A percentile compares a stretch with the other conserved stretches of the same genome.
Evolutionary conservation across 139 green algal genomes (phyloP).

Genomic region (Chlorella sp.): DNA sequence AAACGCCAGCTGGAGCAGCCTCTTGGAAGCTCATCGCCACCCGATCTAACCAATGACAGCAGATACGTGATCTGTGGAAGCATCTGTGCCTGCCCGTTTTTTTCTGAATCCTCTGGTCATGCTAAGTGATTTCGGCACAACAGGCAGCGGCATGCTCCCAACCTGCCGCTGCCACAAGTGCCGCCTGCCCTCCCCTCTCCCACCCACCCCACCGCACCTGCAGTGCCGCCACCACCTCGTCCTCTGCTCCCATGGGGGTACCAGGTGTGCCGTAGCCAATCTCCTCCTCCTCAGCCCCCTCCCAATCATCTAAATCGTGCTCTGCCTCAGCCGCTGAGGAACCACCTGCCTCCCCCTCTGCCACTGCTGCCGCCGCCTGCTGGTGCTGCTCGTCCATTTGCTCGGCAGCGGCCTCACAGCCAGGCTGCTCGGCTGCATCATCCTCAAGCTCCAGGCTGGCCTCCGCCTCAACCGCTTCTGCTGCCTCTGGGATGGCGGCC

Average conservation of each 20-base stretch:
- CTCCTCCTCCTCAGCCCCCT: neutral
- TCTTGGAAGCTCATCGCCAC: no score
- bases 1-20: no score
- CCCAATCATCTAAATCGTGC: neutral
- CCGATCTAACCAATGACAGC: no score
- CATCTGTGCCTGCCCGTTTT: no score
- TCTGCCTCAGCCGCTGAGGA: neutral
- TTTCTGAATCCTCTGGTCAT: no score
- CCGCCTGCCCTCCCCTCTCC: no score
- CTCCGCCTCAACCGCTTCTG: neutral
- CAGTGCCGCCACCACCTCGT: slow-evolving; percentile 35
- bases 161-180: neutral
- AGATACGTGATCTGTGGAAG: no score
- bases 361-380: neutral
- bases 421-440: neutral
- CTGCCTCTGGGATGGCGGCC: neutral
- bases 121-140: no score
- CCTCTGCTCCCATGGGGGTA: slow-evolving; percentile 31
- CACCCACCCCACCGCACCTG: neutral
- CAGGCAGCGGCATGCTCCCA: neutral
- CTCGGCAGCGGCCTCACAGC: neutral
- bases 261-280: slow-evolving; percentile 16
- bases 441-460: neutral
- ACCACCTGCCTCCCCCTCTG: neutral
- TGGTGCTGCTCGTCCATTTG: neutral